Conservation (phyloP, 768 basidiomycete genomes). For the Cantharellus cinnabarinus region DNA sequence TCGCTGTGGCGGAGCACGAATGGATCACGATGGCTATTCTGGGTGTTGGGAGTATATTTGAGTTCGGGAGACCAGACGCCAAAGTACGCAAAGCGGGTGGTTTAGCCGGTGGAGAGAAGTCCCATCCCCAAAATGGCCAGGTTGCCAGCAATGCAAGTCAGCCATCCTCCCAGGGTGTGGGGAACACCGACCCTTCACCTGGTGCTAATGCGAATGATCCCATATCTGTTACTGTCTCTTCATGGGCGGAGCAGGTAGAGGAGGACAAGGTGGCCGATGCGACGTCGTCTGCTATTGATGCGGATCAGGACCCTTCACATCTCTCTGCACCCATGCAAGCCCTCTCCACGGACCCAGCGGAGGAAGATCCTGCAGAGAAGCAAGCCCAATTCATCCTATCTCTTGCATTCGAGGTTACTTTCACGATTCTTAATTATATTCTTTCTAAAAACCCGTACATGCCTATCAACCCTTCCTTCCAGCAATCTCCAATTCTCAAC, state of each 20-base stretch:
- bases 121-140: constrained; percentile 1
- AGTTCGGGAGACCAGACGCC: constrained; percentile 65
- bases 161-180: constrained; percentile 22
- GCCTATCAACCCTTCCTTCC: constrained; percentile 32
- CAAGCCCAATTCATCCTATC: constrained; percentile 48
- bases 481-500: constrained; percentile 35
- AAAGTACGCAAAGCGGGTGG: constrained; percentile 45
- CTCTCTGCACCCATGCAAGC: constrained; percentile 8
- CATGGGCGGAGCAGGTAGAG: constrained; percentile 40
- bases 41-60: constrained; percentile 63
- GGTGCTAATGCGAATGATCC: background rate
- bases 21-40: constrained; percentile 95
- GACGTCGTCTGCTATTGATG: constrained; percentile 9
- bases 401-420: constrained; percentile 59
- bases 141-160: constrained; percentile 2
- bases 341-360: background rate
- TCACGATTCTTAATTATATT: constrained; percentile 51
- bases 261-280: constrained; percentile 12
- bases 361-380: constrained; percentile 1
- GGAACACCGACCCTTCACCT: constrained; percentile 11
- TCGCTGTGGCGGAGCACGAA: constrained; percentile 53
- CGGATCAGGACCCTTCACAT: constrained; percentile 11
- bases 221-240: background rate
- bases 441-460: constrained; percentile 38
- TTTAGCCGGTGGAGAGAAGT: constrained; percentile 9